phyloP scores from a whole-genome alignment of 2,329 filamentous ascomycete genomes.

The Domatiomyces globalis region DNA sequence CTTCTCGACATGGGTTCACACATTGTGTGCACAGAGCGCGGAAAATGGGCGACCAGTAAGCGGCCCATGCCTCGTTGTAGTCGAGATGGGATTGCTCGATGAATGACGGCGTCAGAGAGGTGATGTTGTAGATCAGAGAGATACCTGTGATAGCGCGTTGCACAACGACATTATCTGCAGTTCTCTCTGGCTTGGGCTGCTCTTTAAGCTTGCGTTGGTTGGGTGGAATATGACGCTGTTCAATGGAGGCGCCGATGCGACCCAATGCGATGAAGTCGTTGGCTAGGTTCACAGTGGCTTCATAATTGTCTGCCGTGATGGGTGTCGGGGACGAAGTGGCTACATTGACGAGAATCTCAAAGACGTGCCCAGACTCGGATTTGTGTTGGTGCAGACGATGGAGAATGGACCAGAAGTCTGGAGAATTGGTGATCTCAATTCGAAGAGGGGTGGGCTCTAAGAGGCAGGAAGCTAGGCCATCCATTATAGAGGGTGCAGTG shows the following conservation, averaged over 20 bases:
- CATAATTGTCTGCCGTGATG: slow-evolving; percentile 91
- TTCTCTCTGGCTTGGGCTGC: slow-evolving; percentile 12
- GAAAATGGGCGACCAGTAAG: slow-evolving; percentile 95
- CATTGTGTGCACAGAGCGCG: slow-evolving; percentile 78
- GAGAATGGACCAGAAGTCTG: slow-evolving; percentile 91
- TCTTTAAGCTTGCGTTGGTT: slow-evolving; percentile 12
- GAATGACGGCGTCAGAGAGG: slow-evolving; percentile 63
- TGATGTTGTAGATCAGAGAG: slow-evolving; percentile 67
- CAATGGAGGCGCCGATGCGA: slow-evolving; percentile 36
- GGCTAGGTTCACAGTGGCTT: slow-evolving; percentile 66
- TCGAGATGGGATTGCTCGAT: slow-evolving; percentile 92
- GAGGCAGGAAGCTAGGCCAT: slow-evolving; percentile 68
- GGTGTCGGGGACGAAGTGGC: slow-evolving; percentile 59
- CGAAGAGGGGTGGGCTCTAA: slow-evolving; percentile 61
- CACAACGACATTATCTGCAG: slow-evolving; percentile 57
- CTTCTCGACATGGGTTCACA: slow-evolving; percentile 84
- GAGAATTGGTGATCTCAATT: slow-evolving; percentile 88
- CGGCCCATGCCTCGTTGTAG: slow-evolving; percentile 81
- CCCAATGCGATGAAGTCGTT: slow-evolving; percentile 82
- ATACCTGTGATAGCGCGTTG: slow-evolving; percentile 68
- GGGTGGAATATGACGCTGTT: slow-evolving; percentile 10
- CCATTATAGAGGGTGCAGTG: slow-evolving; percentile 60
- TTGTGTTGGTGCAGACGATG: slow-evolving; percentile 56
- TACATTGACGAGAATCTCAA: slow-evolving; percentile 70
- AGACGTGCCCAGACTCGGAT: slow-evolving; percentile 63